Percentiles rank a stretch among this genome's conserved stretches.
phyloP scores from a whole-genome alignment of 2,329 filamentous ascomycete genomes.

The Truncatella angustata region DNA sequence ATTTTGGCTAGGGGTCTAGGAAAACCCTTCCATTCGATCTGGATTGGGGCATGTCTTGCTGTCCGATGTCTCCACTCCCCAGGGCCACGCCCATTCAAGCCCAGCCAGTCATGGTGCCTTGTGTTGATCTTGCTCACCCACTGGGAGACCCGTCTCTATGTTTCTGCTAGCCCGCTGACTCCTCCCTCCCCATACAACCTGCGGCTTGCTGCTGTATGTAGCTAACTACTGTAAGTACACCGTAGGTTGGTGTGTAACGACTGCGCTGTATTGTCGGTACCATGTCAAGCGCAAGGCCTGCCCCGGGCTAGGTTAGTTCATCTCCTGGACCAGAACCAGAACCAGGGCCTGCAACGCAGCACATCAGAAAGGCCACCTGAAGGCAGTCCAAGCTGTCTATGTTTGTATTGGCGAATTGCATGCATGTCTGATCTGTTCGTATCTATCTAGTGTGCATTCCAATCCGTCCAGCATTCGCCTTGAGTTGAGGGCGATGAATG shows the following conservation, averaged over 20 bases:
- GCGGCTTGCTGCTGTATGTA: constrained; percentile 5
- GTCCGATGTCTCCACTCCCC: constrained; percentile 1
- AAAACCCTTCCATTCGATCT: background rate
- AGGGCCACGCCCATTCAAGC: background rate
- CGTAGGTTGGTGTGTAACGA: too few relatives aligned
- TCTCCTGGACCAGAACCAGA: too few relatives aligned
- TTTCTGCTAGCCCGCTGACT: background rate
- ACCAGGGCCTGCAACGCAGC: too few relatives aligned
- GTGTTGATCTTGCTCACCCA: background rate
- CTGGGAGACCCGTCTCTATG: background rate
- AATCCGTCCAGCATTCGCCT: too few relatives aligned
- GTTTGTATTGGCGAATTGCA: background rate
- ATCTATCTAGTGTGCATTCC: too few relatives aligned
- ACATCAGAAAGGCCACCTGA: background rate
- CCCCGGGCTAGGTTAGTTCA: too few relatives aligned
- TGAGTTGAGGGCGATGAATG: constrained; percentile 3
- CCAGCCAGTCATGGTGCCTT: background rate
- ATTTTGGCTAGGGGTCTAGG: background rate
- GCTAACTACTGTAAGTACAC: too few relatives aligned
- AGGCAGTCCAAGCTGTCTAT: background rate
- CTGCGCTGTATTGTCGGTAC: too few relatives aligned
- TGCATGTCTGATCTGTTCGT: constrained; percentile 1
- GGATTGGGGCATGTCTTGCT: background rate
- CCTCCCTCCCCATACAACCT: background rate
- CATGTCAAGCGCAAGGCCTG: too few relatives aligned